phyloP scores from a whole-genome alignment of 345 rosid species.

The Orychophragmus violaceus region DNA sequence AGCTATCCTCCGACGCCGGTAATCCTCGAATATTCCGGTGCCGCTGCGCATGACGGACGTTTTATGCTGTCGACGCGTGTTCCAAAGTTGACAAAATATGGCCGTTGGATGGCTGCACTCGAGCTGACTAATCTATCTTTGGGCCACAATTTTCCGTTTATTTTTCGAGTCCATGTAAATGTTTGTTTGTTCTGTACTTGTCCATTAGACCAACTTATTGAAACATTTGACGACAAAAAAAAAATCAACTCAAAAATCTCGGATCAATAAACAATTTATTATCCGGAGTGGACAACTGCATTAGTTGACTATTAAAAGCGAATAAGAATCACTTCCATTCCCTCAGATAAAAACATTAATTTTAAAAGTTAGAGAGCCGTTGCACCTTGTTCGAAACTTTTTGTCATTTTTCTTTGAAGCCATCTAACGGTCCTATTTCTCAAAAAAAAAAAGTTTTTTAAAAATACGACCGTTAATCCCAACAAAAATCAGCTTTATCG shows the following conservation, averaged over 20 bases:
- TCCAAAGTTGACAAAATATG: no score
- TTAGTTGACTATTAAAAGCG: background rate
- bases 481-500: conserved; percentile 10
- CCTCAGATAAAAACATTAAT: background rate
- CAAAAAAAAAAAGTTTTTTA: background rate
- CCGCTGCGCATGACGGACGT: no score
- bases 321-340: background rate
- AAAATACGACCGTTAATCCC: conserved; percentile 21
- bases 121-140: no score
- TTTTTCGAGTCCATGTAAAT: no score
- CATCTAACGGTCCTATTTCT: conserved; percentile 25
- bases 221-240: no score
- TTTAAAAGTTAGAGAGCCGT: background rate
- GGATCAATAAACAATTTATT: background rate
- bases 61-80: no score
- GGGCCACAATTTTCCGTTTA: no score
- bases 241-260: background rate
- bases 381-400: background rate
- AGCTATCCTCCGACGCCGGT: no score
- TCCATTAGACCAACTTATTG: no score
- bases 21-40: no score
- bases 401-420: background rate
- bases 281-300: background rate
- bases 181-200: no score
- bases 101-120: no score